A percentile compares a stretch with the other conserved stretches of the same genome.
These are phyloP conservation scores for Cicer bijugum DNA, from an alignment of 306 rosid genomes.

Conservation along the genomic window DNA sequence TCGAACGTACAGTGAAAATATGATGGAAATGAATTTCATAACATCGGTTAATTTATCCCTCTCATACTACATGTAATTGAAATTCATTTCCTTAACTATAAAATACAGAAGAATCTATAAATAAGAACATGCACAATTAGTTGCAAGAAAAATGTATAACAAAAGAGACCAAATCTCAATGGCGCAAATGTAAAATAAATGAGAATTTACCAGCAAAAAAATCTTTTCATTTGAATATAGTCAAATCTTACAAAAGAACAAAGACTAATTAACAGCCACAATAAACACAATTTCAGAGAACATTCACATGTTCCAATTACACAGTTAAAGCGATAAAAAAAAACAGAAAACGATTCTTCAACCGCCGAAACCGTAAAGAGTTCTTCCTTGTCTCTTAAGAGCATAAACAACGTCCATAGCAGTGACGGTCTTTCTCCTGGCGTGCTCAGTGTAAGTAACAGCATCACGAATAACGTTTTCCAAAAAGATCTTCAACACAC, in stretches of 20 bases:
- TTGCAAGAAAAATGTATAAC: too few relatives aligned
- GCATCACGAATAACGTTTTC: constrained; percentile 45
- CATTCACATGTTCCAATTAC: background rate
- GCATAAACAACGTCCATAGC: constrained; percentile 43
- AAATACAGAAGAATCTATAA: too few relatives aligned
- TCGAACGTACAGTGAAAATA: too few relatives aligned
- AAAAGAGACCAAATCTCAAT: too few relatives aligned
- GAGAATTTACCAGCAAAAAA: background rate
- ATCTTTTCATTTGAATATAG: background rate
- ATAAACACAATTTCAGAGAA: background rate
- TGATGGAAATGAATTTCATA: too few relatives aligned
- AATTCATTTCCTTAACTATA: too few relatives aligned
- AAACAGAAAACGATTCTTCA: background rate
- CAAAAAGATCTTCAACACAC: constrained; percentile 42
- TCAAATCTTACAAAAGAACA: background rate
- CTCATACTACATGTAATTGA: too few relatives aligned
- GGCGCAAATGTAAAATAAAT: too few relatives aligned
- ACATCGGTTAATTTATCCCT: too few relatives aligned
- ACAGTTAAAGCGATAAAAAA: background rate
- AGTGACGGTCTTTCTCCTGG: constrained; percentile 32
- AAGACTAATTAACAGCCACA: background rate
- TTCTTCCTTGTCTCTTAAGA: constrained; percentile 38
- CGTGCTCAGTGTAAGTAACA: constrained; percentile 36
- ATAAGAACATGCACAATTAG: too few relatives aligned
- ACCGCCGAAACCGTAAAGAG: constrained; percentile 40